Percentiles rank a stretch among this genome's conserved stretches.
phyloP scores from a whole-genome alignment of 768 basidiomycete species.

The Calvatia gigantea region DNA sequence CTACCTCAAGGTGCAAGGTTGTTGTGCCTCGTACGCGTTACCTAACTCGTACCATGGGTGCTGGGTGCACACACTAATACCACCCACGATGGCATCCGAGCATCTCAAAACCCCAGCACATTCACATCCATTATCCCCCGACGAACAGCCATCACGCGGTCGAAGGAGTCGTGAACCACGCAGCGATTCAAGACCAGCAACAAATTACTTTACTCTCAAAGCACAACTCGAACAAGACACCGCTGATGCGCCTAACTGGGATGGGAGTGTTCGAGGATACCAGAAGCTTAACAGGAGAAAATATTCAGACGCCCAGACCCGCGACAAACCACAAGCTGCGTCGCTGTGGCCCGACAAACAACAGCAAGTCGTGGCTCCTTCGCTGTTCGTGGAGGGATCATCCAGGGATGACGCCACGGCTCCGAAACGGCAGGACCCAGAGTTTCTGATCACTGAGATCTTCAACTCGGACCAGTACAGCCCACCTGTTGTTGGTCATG shows the following conservation, averaged over 20 bases:
- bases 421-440: slow-evolving; percentile 18
- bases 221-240: slow-evolving; percentile 51
- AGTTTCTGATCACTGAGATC: slow-evolving; percentile 31
- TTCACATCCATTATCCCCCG: slow-evolving; percentile 68
- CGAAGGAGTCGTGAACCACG: slow-evolving; percentile 39
- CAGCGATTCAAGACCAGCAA: slow-evolving; percentile 24
- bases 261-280: slow-evolving; percentile 56
- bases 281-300: slow-evolving; percentile 36
- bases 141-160: slow-evolving; percentile 37
- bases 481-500: slow-evolving; percentile 35
- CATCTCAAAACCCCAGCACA: slow-evolving; percentile 57
- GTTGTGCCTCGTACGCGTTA: not conserved
- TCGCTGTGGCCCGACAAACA: slow-evolving; percentile 36
- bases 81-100: slow-evolving; percentile 30
- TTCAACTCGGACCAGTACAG: slow-evolving; percentile 30
- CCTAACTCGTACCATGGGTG: slow-evolving; percentile 1
- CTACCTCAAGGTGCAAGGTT: not conserved
- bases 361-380: slow-evolving; percentile 21
- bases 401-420: slow-evolving; percentile 25
- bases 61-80: not conserved
- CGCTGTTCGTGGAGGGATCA: slow-evolving; percentile 43
- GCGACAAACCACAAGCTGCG: slow-evolving; percentile 31
- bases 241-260: slow-evolving; percentile 31
- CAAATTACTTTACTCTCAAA: slow-evolving; percentile 62
- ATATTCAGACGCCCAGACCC: slow-evolving; percentile 17